Evolutionary conservation across 1,284 basidiomycete genomes (phyloP), one percentile per base, ranked within the genome.

Genomic region (Cerrena zonata): DNA sequence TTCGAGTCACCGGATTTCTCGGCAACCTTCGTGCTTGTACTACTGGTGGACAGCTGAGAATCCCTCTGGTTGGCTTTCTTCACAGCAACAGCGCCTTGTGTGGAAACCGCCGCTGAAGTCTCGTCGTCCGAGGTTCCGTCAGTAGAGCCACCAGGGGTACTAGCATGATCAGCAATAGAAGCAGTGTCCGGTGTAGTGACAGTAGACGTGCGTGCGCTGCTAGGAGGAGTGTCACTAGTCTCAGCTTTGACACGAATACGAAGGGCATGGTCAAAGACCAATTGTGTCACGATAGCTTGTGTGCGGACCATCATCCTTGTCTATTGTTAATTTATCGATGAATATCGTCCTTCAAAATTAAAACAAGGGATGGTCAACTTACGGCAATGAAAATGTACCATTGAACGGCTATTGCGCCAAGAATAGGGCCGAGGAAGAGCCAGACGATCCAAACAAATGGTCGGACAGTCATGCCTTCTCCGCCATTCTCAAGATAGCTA

Each of bases 391-490:
- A 79, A 37, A 77, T 72, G 52, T 77, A 82, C 70, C 73, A 76
- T 52, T 83, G 70, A 42, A 69, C 64, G 10, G 61, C 61, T 10
- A 72, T 46, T 3, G 69, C 69, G 15, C 67, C 67, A 42, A 73
- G 26, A 11, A 77, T 59, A 2, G 83, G 83, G 5, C 80, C 84
- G 2, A 82, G 18, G 63, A 86, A 81, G 7, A 89, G 71, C 60
- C 75, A 69, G 2, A 68, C 42, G 34, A 88, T 76, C 86, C 86
- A 89, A 19, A 87, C 75, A 76, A 70, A 75, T 2, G 79, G 78
- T 5, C 69, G 65, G 37, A 79, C 63, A 4, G 58, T 56, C 0
- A 69, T 66, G 7, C 58, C 67, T 18, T 67, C 52, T 2, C 72
- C 72, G n/a, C 63, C 63, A 0, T 58, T 66, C 54, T 79, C 71